A percentile compares a stretch with the other conserved stretches of the same genome.
Evolutionary conservation across 2,329 filamentous ascomycete genomes (phyloP).

Genomic region (Incumbomyces delicatus): DNA sequence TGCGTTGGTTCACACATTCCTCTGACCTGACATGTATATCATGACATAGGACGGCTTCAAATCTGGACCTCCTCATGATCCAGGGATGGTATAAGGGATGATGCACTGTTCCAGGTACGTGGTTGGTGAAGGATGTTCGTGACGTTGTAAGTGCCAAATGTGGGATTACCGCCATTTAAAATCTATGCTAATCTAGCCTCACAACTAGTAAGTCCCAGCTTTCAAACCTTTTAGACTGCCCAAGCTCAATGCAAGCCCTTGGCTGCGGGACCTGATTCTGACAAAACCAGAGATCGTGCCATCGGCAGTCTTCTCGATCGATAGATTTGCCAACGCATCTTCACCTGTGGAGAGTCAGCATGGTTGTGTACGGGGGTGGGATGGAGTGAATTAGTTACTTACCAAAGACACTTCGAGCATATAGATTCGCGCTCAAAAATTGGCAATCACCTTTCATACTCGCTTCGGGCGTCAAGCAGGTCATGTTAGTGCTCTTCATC

Average conservation of each 20-base stretch:
- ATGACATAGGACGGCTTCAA: too few relatives aligned
- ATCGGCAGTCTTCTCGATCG: constrained; percentile 94
- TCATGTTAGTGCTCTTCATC: constrained; percentile 99
- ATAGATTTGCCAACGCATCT: constrained; percentile 94
- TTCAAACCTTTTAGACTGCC: constrained; percentile 91
- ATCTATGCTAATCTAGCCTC: not conserved
- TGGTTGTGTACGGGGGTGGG: not conserved
- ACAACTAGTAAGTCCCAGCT: constrained; percentile 40
- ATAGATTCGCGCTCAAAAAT: constrained; percentile 93
- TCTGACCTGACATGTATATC: too few relatives aligned
- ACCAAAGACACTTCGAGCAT: constrained; percentile 97
- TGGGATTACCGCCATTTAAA: too few relatives aligned
- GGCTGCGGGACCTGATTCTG: constrained; percentile 91
- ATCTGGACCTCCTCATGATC: too few relatives aligned
- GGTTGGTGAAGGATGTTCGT: too few relatives aligned
- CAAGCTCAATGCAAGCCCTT: constrained; percentile 85
- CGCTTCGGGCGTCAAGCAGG: constrained; percentile 89
- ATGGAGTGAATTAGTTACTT: constrained; percentile 34
- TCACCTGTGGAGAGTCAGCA: constrained; percentile 54
- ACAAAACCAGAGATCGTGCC: constrained; percentile 96
- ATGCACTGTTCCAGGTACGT: too few relatives aligned
- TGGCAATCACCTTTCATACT: constrained; percentile 96
- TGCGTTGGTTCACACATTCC: too few relatives aligned
- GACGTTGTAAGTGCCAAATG: too few relatives aligned
- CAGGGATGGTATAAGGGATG: too few relatives aligned